Conservation (phyloP, 306 rosid genomes). For the Ceratonia siliqua region DNA sequence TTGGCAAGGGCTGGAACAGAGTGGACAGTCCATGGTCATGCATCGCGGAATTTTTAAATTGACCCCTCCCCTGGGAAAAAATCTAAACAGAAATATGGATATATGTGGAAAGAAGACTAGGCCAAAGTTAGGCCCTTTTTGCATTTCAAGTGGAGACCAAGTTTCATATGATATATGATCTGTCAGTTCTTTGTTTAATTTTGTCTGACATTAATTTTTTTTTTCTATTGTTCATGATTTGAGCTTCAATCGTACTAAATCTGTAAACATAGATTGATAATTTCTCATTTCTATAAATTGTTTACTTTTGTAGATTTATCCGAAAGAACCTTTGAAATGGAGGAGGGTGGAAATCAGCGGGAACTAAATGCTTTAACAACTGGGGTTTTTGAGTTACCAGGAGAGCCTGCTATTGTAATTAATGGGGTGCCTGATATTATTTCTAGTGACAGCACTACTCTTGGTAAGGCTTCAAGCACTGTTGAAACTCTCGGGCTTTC, state of each 20-base stretch:
- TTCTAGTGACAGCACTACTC: slow-evolving; percentile 23
- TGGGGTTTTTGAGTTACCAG: slow-evolving; percentile 54
- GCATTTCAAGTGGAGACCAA: not conserved
- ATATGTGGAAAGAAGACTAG: too few species aligned
- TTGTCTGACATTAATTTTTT: not conserved
- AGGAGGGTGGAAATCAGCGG: slow-evolving; percentile 40
- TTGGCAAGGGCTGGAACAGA: slow-evolving; percentile 7
- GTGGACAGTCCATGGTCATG: not conserved
- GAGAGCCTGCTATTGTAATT: slow-evolving; percentile 85
- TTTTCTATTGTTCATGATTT: not conserved
- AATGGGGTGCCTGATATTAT: slow-evolving; percentile 64
- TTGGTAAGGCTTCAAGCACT: slow-evolving; percentile 20
- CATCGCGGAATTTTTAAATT: too few species aligned
- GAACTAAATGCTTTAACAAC: slow-evolving; percentile 40
- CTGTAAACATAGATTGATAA: not conserved
- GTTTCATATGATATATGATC: not conserved
- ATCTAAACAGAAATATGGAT: too few species aligned
- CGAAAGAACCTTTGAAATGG: slow-evolving; percentile 40
- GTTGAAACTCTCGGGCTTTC: slow-evolving; percentile 26
- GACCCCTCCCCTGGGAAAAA: too few species aligned
- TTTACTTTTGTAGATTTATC: slow-evolving; percentile 22
- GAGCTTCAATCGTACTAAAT: slow-evolving; percentile 5
- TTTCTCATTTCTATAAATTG: slow-evolving; percentile 16
- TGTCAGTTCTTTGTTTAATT: not conserved
- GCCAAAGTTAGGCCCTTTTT: not conserved